Conservation (phyloP, 805 yeast genomes). For the Schwanniomyces polymorphus region DNA sequence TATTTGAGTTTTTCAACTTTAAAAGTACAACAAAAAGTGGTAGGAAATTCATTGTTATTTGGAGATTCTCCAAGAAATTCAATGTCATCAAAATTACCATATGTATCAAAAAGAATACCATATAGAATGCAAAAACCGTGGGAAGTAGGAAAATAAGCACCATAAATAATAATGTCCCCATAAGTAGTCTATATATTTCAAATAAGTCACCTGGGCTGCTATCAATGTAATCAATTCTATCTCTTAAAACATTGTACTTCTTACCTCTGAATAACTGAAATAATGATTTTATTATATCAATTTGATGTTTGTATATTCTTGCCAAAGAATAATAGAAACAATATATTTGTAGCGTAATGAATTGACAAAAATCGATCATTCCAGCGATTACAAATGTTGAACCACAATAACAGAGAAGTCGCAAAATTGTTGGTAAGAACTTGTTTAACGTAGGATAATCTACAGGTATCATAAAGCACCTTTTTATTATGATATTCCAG, state of each 20-base stretch:
- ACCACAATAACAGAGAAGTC: constrained; percentile 30
- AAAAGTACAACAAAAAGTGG: constrained; percentile 84
- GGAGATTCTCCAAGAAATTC: constrained; percentile 55
- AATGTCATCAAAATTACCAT: constrained; percentile 48
- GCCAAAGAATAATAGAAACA: constrained; percentile 80
- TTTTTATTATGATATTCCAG: constrained; percentile 42
- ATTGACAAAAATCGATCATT: constrained; percentile 59
- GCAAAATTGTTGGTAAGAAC: constrained; percentile 5
- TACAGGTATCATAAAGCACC: constrained; percentile 4
- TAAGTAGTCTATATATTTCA: constrained; percentile 79
- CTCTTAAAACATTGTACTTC: constrained; percentile 78
- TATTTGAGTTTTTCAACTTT: constrained; percentile 73
- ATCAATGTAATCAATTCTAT: constrained; percentile 81
- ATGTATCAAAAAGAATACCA: constrained; percentile 65
- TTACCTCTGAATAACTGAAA: constrained; percentile 87
- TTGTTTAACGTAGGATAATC: background rate
- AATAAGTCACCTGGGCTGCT: constrained; percentile 38
- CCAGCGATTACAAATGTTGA: constrained; percentile 69
- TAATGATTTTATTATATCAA: constrained; percentile 65
- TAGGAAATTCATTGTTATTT: constrained; percentile 73
- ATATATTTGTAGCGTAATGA: constrained; percentile 69
- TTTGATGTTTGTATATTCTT: constrained; percentile 74
- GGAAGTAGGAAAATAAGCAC: constrained; percentile 78
- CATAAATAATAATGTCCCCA: constrained; percentile 88
- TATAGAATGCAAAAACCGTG: constrained; percentile 82